Conservation (phyloP, 495 filamentous ascomycete species). For the Oidiodendron maius region DNA sequence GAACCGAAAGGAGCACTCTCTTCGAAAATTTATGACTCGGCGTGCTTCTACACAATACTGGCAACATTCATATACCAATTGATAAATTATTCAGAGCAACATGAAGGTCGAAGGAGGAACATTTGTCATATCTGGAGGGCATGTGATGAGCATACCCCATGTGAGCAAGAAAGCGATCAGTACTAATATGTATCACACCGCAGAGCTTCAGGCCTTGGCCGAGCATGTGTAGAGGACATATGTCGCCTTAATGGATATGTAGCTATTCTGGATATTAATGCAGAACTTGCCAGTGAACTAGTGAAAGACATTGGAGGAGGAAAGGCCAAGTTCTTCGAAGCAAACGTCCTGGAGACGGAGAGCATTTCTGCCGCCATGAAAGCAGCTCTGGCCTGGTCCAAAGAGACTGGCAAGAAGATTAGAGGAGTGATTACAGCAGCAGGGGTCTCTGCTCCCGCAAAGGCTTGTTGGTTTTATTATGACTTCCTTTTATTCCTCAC, state of each 20-base stretch:
- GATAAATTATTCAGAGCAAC: constrained; percentile 12
- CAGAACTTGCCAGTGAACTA: constrained; percentile 40
- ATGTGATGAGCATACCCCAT: constrained; percentile 18
- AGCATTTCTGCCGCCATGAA: constrained; percentile 50
- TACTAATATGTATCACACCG: too few relatives aligned
- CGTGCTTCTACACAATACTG: too few relatives aligned
- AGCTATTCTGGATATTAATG: constrained; percentile 61
- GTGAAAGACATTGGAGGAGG: constrained; percentile 41
- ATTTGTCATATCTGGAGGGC: constrained; percentile 63
- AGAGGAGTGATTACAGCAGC: constrained; percentile 64
- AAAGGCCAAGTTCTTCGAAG: constrained; percentile 48
- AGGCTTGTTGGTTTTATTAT: too few relatives aligned
- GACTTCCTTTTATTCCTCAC: too few relatives aligned
- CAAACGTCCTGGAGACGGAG: constrained; percentile 55
- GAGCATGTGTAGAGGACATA: constrained; percentile 52
- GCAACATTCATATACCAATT: too few relatives aligned
- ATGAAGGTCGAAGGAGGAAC: constrained; percentile 62
- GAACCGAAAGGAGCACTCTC: too few relatives aligned
- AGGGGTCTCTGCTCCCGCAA: constrained; percentile 54
- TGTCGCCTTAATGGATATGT: constrained; percentile 50
- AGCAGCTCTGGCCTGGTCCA: constrained; percentile 46
- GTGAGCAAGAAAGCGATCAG: neutral
- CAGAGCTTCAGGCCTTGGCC: constrained; percentile 62
- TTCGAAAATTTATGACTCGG: too few relatives aligned
- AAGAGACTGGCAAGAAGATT: constrained; percentile 50